phyloP scores from a whole-genome alignment of 78 protist genomes.

The Bigelowiella natans region DNA sequence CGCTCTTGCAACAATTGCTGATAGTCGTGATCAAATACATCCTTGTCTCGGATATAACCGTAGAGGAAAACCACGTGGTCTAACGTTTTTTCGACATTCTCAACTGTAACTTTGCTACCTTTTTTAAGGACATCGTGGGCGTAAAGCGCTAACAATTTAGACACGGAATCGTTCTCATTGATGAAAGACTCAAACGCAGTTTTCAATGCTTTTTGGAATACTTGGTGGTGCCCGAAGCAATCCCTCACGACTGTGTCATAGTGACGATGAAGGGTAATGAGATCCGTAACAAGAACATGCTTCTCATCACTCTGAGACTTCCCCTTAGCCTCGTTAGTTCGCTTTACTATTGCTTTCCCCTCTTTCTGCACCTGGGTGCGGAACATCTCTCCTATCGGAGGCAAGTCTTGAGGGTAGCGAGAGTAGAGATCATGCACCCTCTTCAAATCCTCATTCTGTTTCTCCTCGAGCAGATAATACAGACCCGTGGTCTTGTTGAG shows the following conservation, averaged over 20 bases:
- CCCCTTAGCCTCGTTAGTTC: background rate
- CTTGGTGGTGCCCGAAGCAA: background rate
- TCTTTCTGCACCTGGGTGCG: background rate
- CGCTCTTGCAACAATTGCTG: background rate
- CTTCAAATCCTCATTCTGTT: background rate
- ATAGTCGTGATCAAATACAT: background rate
- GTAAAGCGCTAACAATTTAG: background rate
- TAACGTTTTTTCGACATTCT: background rate
- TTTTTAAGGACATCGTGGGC: background rate
- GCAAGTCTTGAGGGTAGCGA: background rate
- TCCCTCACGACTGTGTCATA: background rate
- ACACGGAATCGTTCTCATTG: background rate
- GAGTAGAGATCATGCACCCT: background rate
- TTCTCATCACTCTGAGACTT: background rate
- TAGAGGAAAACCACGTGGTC: slow-evolving; percentile 5
- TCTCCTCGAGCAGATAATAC: background rate
- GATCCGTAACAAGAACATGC: background rate
- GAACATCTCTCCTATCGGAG: background rate
- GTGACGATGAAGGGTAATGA: background rate
- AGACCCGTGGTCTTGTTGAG: background rate
- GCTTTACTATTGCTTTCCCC: background rate
- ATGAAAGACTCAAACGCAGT: slow-evolving; percentile 1
- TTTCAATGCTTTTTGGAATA: slow-evolving; percentile 3
- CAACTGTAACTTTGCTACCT: background rate
- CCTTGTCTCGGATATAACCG: slow-evolving; percentile 14